Percentiles rank a stretch among this genome's conserved stretches.
These are phyloP conservation scores for Apiospora saccharicola DNA, from an alignment of 2,329 filamentous ascomycete species.

Conservation along the genomic window DNA sequence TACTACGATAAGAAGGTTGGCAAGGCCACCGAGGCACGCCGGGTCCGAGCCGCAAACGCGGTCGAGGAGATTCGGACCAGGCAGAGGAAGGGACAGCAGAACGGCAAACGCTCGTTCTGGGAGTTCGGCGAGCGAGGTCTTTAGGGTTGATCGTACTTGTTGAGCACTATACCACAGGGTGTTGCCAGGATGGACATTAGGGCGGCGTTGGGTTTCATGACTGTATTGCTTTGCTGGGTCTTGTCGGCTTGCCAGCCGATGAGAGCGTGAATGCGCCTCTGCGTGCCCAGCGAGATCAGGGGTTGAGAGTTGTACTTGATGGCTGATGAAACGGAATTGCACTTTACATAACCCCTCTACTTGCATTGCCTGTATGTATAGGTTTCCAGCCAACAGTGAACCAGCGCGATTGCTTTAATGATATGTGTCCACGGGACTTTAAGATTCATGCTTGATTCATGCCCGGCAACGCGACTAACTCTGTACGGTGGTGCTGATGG, in stretches of 20 bases:
- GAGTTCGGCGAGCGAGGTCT: slow-evolving; percentile 6
- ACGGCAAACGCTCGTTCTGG: slow-evolving; percentile 17
- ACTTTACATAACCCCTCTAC: neutral
- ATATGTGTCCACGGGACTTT: neutral
- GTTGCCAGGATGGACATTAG: slow-evolving; percentile 12
- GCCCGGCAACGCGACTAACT: neutral
- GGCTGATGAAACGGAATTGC: slow-evolving; percentile 10
- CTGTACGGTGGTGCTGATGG: neutral
- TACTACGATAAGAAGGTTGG: slow-evolving; percentile 49
- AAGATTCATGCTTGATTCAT: neutral
- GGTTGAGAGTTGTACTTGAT: slow-evolving; percentile 12
- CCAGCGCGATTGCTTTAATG: neutral
- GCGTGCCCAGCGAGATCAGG: neutral
- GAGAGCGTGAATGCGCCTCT: neutral
- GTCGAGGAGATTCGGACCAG: slow-evolving; percentile 39
- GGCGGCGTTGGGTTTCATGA: slow-evolving; percentile 21
- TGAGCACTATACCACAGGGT: slow-evolving; percentile 13
- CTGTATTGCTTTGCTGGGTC: slow-evolving; percentile 23
- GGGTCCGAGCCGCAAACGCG: slow-evolving; percentile 38
- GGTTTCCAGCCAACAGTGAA: neutral
- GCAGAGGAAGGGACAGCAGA: slow-evolving; percentile 22
- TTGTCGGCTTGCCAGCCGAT: neutral
- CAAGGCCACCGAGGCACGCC: slow-evolving; percentile 41
- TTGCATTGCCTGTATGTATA: neutral
- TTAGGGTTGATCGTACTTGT: slow-evolving; percentile 18